These are phyloP conservation scores for Berberis thunbergii DNA, from an alignment of 164 flowering plant genomes.

Conservation along the genomic window DNA sequence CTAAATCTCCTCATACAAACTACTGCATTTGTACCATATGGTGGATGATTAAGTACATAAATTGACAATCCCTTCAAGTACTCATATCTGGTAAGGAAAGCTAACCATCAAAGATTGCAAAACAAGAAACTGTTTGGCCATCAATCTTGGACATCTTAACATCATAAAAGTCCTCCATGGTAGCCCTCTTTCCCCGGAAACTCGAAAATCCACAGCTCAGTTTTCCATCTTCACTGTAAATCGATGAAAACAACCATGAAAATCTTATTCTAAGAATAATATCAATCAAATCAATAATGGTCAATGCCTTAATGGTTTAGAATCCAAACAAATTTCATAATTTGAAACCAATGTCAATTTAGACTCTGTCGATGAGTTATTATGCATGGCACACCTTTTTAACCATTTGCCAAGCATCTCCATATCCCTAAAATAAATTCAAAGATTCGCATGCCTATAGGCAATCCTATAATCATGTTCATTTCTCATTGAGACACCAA, in stretches of 20 bases:
- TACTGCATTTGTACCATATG: no score
- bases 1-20: not conserved
- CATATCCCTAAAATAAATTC: no score
- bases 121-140: constrained; percentile 65
- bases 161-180: constrained; percentile 96
- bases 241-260: constrained; percentile 7
- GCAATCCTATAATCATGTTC: no score
- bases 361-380: no score
- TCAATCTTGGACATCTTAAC: constrained; percentile 59
- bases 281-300: not conserved
- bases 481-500: no score
- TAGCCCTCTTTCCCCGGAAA: constrained; percentile 88
- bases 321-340: not conserved
- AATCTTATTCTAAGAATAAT: not conserved
- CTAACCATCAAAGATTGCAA: constrained; percentile 96
- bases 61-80: no score
- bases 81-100: constrained; percentile 7
- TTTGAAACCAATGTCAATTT: no score
- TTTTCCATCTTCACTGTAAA: constrained; percentile 80
- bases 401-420: no score
- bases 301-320: not conserved
- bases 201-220: constrained; percentile 90
- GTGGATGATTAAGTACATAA: no score
- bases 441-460: no score
- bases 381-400: no score